Conservation (phyloP, 768 basidiomycete species). For the Mycena galopus region DNA sequence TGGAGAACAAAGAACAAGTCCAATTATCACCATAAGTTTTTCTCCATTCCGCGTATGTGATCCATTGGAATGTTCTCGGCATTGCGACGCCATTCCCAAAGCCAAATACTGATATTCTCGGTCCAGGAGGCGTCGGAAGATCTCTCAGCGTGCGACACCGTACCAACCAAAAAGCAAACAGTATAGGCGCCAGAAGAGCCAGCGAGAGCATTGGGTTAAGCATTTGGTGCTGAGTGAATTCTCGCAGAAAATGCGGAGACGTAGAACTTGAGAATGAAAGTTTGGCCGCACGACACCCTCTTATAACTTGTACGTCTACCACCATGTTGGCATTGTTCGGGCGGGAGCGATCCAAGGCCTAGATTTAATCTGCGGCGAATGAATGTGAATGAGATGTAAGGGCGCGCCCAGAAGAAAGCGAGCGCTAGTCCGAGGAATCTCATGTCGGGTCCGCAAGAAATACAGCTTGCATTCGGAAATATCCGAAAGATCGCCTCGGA, state of each 20-base stretch:
- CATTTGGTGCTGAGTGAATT: neutral
- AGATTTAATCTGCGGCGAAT: neutral
- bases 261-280: neutral
- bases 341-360: neutral
- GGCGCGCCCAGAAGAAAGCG: neutral
- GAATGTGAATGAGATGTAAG: neutral
- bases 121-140: conserved; percentile 67
- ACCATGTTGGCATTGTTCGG: neutral
- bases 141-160: conserved; percentile 8
- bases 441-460: neutral
- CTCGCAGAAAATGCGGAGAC: neutral
- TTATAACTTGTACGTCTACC: neutral
- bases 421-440: neutral
- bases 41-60: conserved; percentile 56
- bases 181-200: neutral
- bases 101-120: conserved; percentile 65
- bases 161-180: neutral
- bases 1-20: neutral
- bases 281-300: neutral
- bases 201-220: neutral
- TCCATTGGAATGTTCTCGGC: conserved; percentile 49
- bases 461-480: neutral
- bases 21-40: conserved; percentile 54
- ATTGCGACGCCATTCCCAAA: conserved; percentile 49
- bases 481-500: neutral